Base-by-base conservation (phyloP, 768 basidiomycete species). In the Auriscalpium microsporum region DNA sequence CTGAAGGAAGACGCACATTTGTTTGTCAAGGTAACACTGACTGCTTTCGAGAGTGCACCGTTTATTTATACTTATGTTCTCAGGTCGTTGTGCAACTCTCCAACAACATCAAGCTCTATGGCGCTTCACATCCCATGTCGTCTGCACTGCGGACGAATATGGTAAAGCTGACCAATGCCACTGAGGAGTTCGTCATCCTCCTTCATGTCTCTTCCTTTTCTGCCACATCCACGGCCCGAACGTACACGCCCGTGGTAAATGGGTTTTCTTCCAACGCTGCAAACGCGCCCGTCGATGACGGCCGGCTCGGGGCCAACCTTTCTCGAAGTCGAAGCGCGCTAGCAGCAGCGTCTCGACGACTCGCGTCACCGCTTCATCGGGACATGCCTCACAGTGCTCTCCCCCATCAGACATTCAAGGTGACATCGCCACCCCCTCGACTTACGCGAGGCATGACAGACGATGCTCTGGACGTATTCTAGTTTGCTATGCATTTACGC, bases 101-200 rank as follows among this genome's bases (percentile, higher is more conserved):
- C 11, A 87, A 80, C 62, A 72, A 82, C 3, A 77, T 93, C 62
- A 92, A 88, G 71, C 71, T 75, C 11, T 73, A 82, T 58, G 81
- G 82, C 50, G 74, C 75, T 21, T 71, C 73, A 16, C 75, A 79
- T 56, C 74, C 79, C n/a, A 79, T 84, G 49, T 78, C 82, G 14
- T 70, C 81, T 4, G 69, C 75, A 36, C 73, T 94, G 45, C 81
- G 88, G 56, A 78, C 74, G 53, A 82, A 84, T 64, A 83, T 92
- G 73, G 80, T 85, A 42, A 79, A 80, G 59, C 76, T 96, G 55
- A 89, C 86, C 19, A 87, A 89, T 62, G 80, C 85, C 11, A 91
- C 92, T 10, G 85, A 94, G 68, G 90, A 90, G 67, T 87, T 93
- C 63, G 84, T 89, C 49, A 89, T 91, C 60, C 74, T 95, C 48